Conservation (phyloP, 805 yeast species). For the Wickerhamiella brachini region DNA sequence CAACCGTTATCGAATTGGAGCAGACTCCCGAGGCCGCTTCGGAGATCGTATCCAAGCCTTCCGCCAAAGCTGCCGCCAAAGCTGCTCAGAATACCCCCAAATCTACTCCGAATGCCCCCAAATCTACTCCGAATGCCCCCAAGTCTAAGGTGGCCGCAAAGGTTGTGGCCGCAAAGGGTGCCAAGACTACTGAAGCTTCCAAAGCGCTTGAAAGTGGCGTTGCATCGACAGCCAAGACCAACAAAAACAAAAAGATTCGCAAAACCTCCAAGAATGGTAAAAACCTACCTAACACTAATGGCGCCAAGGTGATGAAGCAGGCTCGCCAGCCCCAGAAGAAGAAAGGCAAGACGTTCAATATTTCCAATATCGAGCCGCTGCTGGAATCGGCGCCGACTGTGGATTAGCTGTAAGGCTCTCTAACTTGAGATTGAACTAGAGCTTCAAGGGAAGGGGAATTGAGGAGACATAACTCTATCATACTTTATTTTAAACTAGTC, state of each 20-base stretch:
- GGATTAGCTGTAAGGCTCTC: too few relatives aligned
- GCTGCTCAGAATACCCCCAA: too few relatives aligned
- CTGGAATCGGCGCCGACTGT: neutral
- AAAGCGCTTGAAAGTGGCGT: neutral
- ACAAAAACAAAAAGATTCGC: neutral
- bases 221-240: neutral
- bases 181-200: neutral
- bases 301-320: neutral
- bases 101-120: too few relatives aligned
- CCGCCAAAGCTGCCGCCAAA: too few relatives aligned
- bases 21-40: too few relatives aligned
- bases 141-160: too few relatives aligned
- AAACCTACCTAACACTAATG: neutral
- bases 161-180: too few relatives aligned
- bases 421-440: too few relatives aligned
- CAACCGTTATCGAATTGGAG: too few relatives aligned
- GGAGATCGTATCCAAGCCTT: too few relatives aligned
- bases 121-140: too few relatives aligned
- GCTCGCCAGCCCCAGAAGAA: neutral
- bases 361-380: neutral
- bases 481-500: slow-evolving; percentile 19
- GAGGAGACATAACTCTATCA: neutral
- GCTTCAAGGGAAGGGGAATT: too few relatives aligned
- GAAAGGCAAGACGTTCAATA: neutral
- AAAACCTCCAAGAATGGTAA: slow-evolving; percentile 4